Conservation (phyloP, 2,329 filamentous ascomycete species). For the Penicillium psychrosexuale region DNA sequence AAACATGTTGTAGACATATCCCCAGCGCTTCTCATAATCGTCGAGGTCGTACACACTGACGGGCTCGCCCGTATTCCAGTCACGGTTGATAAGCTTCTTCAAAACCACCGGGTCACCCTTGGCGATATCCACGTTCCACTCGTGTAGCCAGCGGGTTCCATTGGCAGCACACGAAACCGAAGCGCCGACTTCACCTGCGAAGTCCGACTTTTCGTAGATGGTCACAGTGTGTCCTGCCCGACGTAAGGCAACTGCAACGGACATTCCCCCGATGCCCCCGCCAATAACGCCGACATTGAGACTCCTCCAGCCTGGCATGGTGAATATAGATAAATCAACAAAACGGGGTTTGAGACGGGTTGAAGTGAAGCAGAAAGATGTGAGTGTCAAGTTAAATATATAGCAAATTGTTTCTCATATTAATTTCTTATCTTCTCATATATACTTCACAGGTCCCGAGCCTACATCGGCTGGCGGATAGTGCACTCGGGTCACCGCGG, state of each 20-base stretch:
- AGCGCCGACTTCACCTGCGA: constrained; percentile 65
- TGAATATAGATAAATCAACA: neutral
- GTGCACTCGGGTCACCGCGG: constrained; percentile 15
- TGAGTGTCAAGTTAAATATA: neutral
- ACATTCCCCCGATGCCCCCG: constrained; percentile 55
- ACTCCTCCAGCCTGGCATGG: constrained; percentile 41
- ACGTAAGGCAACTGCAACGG: constrained; percentile 51
- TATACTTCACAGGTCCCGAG: neutral
- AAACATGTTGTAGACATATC: constrained; percentile 67
- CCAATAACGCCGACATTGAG: constrained; percentile 50
- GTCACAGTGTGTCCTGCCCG: constrained; percentile 56
- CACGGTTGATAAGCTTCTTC: constrained; percentile 64
- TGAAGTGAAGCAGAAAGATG: neutral
- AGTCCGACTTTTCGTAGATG: constrained; percentile 65
- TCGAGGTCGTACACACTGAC: constrained; percentile 61
- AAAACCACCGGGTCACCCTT: constrained; percentile 65
- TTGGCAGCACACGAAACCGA: constrained; percentile 68
- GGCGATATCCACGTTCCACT: constrained; percentile 63
- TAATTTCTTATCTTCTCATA: neutral
- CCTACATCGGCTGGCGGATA: constrained; percentile 11
- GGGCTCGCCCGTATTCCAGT: constrained; percentile 67
- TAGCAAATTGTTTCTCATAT: neutral
- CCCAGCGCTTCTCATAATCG: constrained; percentile 65
- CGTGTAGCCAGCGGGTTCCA: constrained; percentile 65
- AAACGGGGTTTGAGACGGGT: too few relatives aligned